These are phyloP conservation scores for Suillus tomentosus DNA, from an alignment of 768 basidiomycete genomes.

Conservation along the genomic window DNA sequence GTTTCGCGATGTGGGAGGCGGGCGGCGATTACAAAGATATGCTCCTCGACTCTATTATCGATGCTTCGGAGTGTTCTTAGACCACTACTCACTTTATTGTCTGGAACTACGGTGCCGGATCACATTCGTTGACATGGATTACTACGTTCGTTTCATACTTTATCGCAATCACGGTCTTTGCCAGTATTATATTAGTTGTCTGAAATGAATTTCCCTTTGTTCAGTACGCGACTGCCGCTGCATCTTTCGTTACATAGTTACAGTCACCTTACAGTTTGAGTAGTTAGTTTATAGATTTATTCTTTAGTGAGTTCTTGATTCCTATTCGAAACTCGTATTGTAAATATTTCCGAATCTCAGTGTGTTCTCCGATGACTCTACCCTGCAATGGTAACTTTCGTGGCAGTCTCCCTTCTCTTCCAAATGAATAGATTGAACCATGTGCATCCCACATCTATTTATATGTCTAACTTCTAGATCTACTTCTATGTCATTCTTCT, in stretches of 20 bases:
- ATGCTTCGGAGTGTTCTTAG: constrained; percentile 40
- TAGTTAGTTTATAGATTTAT: neutral
- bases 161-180: neutral
- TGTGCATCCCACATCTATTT: neutral
- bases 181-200: constrained; percentile 1
- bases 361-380: neutral
- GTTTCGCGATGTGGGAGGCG: constrained; percentile 75
- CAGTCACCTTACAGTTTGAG: neutral
- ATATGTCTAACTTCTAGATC: constrained; percentile 38
- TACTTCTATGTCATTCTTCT: neutral
- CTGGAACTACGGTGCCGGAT: neutral
- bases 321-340: neutral
- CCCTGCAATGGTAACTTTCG: neutral
- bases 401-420: neutral
- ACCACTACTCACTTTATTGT: constrained; percentile 27
- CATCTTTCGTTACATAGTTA: neutral
- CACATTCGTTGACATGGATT: neutral
- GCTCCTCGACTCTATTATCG: constrained; percentile 57
- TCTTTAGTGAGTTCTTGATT: neutral
- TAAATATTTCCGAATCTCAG: neutral
- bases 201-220: neutral
- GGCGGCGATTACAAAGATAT: constrained; percentile 65
- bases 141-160: neutral
- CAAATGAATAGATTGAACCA: neutral
- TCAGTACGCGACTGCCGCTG: neutral